Evolutionary conservation across 2,329 filamentous ascomycete genomes (phyloP).

Genomic region (Hymenoscyphus infarciens): DNA sequence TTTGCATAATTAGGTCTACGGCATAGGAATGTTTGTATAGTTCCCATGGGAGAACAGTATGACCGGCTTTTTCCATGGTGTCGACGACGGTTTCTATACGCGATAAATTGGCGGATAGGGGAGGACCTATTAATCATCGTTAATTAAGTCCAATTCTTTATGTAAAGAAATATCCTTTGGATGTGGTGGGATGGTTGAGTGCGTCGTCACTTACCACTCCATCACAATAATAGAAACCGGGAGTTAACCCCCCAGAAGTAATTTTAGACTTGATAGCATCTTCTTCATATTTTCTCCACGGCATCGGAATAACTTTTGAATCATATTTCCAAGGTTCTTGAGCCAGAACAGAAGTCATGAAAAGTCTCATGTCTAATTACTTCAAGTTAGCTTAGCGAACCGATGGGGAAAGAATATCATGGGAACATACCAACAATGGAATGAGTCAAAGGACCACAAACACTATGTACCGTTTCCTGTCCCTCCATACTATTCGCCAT

Average conservation of each 20-base stretch:
- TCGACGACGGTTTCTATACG: constrained; percentile 32
- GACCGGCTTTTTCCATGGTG: constrained; percentile 35
- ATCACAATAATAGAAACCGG: too few relatives aligned
- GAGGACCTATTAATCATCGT: constrained; percentile 11
- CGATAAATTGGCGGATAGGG: constrained; percentile 38
- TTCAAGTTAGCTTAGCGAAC: too few relatives aligned
- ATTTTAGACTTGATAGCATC: too few relatives aligned
- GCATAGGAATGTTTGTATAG: constrained; percentile 36
- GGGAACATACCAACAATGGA: too few relatives aligned
- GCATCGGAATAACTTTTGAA: constrained; percentile 38
- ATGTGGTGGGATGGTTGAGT: background rate
- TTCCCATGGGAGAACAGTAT: constrained; percentile 34
- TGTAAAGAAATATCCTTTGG: background rate
- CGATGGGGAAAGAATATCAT: too few relatives aligned
- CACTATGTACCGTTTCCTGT: constrained; percentile 38
- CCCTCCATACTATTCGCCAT: constrained; percentile 41
- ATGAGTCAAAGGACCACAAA: constrained; percentile 32
- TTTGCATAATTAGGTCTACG: constrained; percentile 24
- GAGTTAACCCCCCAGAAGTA: too few relatives aligned
- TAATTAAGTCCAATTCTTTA: background rate
- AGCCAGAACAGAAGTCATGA: constrained; percentile 36
- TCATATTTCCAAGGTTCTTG: constrained; percentile 38
- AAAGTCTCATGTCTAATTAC: constrained; percentile 34
- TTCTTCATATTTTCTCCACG: constrained; percentile 34
- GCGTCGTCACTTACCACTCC: too few relatives aligned